Evolutionary conservation across 176 grass and related monocot genomes (phyloP).

Genomic region (Carex myosuroides): DNA sequence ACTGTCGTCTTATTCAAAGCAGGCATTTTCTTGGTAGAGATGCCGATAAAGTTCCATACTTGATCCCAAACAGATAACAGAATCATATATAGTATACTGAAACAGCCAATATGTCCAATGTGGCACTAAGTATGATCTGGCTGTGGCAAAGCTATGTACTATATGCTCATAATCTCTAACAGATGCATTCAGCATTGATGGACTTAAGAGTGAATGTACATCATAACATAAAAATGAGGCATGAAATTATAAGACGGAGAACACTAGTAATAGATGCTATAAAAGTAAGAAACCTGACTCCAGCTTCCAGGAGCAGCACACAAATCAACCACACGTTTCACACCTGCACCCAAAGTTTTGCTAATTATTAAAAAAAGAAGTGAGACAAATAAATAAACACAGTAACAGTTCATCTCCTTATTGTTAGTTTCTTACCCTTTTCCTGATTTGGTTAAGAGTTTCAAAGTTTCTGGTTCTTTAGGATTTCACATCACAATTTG

Average conservation of each 20-base stretch:
- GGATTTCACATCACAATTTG: background rate
- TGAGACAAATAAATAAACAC: background rate
- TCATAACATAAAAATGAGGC: background rate
- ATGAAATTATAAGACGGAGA: background rate
- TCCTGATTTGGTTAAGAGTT: background rate
- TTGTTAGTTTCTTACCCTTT: background rate
- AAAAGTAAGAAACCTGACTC: slow-evolving; percentile 56
- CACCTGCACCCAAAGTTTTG: slow-evolving; percentile 37
- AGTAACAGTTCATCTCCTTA: background rate
- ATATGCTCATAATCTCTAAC: background rate
- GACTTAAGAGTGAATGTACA: background rate
- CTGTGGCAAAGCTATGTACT: background rate
- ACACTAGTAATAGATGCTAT: background rate
- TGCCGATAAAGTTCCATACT: background rate
- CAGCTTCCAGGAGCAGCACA: slow-evolving; percentile 95
- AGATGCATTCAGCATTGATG: background rate
- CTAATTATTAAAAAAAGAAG: background rate
- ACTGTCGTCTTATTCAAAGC: background rate
- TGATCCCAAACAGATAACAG: background rate
- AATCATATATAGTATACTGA: background rate
- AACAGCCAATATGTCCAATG: background rate
- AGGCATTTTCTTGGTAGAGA: background rate
- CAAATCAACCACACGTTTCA: slow-evolving; percentile 78
- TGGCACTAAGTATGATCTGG: background rate
- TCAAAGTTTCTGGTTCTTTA: background rate